Percentiles rank a stretch among this genome's conserved stretches.
phyloP scores from a whole-genome alignment of 345 rosid genomes.

The Melaleuca alternifolia region DNA sequence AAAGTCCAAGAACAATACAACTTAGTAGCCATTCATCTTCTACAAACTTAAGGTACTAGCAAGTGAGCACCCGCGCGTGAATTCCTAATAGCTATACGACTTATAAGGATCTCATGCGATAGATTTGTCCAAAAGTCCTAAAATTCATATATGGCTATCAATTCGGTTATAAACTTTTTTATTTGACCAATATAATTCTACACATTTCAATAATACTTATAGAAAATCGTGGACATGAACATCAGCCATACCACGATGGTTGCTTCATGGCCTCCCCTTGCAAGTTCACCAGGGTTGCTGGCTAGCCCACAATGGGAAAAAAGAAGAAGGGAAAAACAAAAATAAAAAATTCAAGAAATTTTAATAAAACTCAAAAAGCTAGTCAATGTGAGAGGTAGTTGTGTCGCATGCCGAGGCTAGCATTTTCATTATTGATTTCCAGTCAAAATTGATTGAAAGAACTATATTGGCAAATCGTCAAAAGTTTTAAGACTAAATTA shows the following conservation, averaged over 20 bases:
- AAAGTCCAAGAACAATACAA: neutral
- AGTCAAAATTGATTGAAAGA: neutral
- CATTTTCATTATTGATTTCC: fast-evolving
- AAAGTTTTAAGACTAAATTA: neutral
- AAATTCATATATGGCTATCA: neutral
- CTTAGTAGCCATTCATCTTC: neutral
- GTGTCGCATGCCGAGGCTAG: too few relatives aligned
- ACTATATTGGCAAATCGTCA: fast-evolving
- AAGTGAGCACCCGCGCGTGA: neutral
- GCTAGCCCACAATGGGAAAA: too few relatives aligned
- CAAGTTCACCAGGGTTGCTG: too few relatives aligned
- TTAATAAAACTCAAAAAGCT: too few relatives aligned
- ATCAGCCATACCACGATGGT: fast-evolving
- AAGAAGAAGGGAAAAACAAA: too few relatives aligned
- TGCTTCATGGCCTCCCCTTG: fast-evolving
- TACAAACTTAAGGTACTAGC: neutral
- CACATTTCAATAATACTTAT: neutral
- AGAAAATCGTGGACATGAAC: fast-evolving
- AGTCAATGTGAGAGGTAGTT: too few relatives aligned
- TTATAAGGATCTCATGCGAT: neutral
- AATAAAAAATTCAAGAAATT: too few relatives aligned
- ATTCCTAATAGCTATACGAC: neutral
- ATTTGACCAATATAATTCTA: neutral
- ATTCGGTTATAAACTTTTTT: fast-evolving
- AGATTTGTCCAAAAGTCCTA: neutral